A percentile compares a stretch with the other conserved stretches of the same genome.
Conservation (phyloP, 2,329 filamentous ascomycete genomes). For the Arachnomyces sp. region DNA sequence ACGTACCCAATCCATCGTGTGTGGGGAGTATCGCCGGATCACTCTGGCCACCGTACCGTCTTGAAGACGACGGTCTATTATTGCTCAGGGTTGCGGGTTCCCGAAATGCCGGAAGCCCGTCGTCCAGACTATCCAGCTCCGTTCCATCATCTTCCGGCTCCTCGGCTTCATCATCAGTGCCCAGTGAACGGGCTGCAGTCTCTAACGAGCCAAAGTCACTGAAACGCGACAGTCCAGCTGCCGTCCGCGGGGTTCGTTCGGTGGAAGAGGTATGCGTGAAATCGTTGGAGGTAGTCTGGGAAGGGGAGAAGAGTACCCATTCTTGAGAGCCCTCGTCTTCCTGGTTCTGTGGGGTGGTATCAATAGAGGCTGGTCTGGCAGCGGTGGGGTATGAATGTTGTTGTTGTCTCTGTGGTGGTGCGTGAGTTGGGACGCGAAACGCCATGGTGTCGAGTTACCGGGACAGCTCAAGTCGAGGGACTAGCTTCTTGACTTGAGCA, state of each 20-base stretch:
- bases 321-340: slow-evolving; percentile 68
- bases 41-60: slow-evolving; percentile 40
- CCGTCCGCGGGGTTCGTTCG: slow-evolving; percentile 54
- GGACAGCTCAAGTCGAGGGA: no score
- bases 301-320: slow-evolving; percentile 91
- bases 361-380: slow-evolving; percentile 6
- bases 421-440: slow-evolving; percentile 29
- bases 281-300: slow-evolving; percentile 55
- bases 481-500: no score
- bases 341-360: slow-evolving; percentile 23
- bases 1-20: slow-evolving; percentile 87
- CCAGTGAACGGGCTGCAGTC: slow-evolving; percentile 35
- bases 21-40: slow-evolving; percentile 68
- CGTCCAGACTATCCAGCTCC: slow-evolving; percentile 88
- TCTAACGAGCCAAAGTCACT: slow-evolving; percentile 73
- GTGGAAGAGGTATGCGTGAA: slow-evolving; percentile 60
- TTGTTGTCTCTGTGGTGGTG: slow-evolving; percentile 22
- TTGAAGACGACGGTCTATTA: slow-evolving; percentile 26
- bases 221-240: slow-evolving; percentile 59
- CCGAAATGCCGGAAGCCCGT: slow-evolving; percentile 81
- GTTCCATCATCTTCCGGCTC: slow-evolving; percentile 47
- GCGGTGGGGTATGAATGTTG: slow-evolving; percentile 5
- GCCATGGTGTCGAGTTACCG: slow-evolving; percentile 21
- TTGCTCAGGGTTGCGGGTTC: slow-evolving; percentile 38
- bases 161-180: slow-evolving; percentile 49